Conservation (phyloP, 2,329 filamentous ascomycete species). For the Verticillium alfalfae region DNA sequence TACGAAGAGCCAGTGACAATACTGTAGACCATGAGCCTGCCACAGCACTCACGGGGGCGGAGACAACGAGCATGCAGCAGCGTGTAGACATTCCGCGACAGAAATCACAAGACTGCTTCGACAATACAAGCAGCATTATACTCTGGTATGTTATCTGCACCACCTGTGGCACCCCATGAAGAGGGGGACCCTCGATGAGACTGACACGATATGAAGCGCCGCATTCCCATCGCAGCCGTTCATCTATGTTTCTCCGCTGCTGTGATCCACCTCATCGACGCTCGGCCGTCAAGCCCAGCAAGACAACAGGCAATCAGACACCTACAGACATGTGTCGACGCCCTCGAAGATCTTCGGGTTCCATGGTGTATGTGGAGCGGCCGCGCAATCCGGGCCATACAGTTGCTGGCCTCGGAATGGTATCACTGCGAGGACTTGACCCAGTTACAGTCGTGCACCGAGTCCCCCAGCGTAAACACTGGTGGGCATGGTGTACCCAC, state of each 20-base stretch:
- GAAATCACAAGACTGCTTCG: slow-evolving; percentile 13
- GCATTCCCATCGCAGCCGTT: slow-evolving; percentile 14
- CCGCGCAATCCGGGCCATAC: slow-evolving; percentile 7
- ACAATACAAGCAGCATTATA: slow-evolving; percentile 14
- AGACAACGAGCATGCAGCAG: slow-evolving; percentile 9
- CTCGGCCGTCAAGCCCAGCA: slow-evolving; percentile 7
- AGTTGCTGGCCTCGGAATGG: slow-evolving; percentile 11
- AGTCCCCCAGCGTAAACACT: background rate
- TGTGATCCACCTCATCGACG: slow-evolving; percentile 13
- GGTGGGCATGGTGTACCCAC: background rate
- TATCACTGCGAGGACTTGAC: slow-evolving; percentile 9
- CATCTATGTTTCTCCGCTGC: slow-evolving; percentile 12
- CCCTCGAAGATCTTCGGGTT: slow-evolving; percentile 7
- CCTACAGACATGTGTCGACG: slow-evolving; percentile 10
- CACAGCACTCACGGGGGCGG: background rate
- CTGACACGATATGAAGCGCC: slow-evolving; percentile 5
- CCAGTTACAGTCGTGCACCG: slow-evolving; percentile 1
- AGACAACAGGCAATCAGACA: slow-evolving; percentile 7
- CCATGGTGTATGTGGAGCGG: slow-evolving; percentile 12
- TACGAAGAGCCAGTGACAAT: background rate
- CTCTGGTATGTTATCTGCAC: slow-evolving; percentile 5
- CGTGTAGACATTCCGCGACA: slow-evolving; percentile 14
- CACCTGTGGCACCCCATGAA: too few relatives aligned
- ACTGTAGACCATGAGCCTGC: background rate
- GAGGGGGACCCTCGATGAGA: background rate